Conservation (phyloP, 2,329 filamentous ascomycete genomes). For the Nectriaceae sp. region DNA sequence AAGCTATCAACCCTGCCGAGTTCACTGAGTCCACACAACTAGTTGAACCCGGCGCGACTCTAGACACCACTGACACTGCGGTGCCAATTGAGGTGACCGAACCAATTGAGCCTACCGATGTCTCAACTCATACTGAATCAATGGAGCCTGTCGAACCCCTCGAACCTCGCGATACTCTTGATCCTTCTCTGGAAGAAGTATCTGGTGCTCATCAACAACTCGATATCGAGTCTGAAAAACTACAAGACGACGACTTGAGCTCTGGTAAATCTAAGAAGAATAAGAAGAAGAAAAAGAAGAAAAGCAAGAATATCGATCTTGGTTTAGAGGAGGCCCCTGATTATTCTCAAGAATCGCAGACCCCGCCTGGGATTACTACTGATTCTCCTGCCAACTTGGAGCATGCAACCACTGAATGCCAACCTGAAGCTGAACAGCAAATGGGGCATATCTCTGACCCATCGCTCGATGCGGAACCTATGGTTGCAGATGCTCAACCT, state of each 20-base stretch:
- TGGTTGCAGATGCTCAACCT: not conserved
- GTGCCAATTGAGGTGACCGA: not conserved
- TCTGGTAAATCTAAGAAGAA: conserved; percentile 26
- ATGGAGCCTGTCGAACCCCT: not conserved
- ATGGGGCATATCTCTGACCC: too few species aligned
- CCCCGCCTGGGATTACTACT: not conserved
- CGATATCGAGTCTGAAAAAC: too few species aligned
- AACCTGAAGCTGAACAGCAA: too few species aligned
- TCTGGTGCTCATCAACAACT: too few species aligned
- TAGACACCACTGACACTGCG: not conserved
- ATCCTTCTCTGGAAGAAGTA: not conserved
- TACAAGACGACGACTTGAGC: conserved; percentile 2
- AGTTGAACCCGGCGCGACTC: not conserved
- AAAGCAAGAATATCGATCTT: conserved; percentile 2
- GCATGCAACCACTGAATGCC: not conserved
- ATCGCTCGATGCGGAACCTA: not conserved
- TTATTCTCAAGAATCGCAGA: not conserved
- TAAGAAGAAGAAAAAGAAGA: conserved; percentile 15
- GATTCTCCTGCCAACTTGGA: not conserved
- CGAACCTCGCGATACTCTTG: conserved; percentile 2
- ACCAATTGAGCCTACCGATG: not conserved
- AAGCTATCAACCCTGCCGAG: not conserved
- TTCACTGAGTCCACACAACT: not conserved
- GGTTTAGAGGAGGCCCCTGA: not conserved
- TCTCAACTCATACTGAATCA: not conserved